Conservation (phyloP, 1,284 basidiomycete genomes). For the Ustilago shanxiensis region DNA sequence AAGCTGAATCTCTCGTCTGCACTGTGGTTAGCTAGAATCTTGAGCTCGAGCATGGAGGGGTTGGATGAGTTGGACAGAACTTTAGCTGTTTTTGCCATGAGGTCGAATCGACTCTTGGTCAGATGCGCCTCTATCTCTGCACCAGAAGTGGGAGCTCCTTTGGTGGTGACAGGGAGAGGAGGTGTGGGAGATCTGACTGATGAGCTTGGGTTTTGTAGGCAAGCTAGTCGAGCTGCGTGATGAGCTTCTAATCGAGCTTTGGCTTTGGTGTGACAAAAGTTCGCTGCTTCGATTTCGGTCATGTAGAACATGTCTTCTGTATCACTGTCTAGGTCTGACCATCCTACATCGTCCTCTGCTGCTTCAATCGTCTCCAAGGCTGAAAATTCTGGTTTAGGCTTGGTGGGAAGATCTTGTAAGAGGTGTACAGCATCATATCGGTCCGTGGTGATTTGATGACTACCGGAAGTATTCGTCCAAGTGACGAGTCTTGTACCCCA, state of each 20-base stretch:
- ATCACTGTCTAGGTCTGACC: slow-evolving; percentile 42
- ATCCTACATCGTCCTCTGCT: slow-evolving; percentile 17
- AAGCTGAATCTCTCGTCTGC: slow-evolving; percentile 80
- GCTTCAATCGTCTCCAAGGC: too few relatives aligned
- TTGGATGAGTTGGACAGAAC: slow-evolving; percentile 80
- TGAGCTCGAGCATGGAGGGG: slow-evolving; percentile 82
- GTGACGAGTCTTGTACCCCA: slow-evolving; percentile 15
- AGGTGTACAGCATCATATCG: slow-evolving; percentile 41
- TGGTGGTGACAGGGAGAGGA: background rate
- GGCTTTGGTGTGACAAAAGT: slow-evolving; percentile 13
- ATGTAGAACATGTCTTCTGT: slow-evolving; percentile 40
- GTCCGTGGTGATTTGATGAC: slow-evolving; percentile 12
- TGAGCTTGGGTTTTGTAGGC: too few relatives aligned
- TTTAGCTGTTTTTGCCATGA: slow-evolving; percentile 82
- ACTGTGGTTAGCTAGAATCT: slow-evolving; percentile 87
- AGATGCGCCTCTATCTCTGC: background rate
- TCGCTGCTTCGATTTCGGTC: slow-evolving; percentile 17
- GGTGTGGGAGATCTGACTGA: background rate
- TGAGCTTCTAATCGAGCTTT: slow-evolving; percentile 16
- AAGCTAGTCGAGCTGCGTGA: background rate
- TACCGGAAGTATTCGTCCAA: slow-evolving; percentile 22
- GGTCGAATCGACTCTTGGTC: slow-evolving; percentile 72
- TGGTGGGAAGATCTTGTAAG: slow-evolving; percentile 10
- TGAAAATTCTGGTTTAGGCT: too few relatives aligned
- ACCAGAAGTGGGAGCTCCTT: background rate